Evolutionary conservation across 495 filamentous ascomycete genomes (phyloP).

Genomic region (Cairneyella variabilis): DNA sequence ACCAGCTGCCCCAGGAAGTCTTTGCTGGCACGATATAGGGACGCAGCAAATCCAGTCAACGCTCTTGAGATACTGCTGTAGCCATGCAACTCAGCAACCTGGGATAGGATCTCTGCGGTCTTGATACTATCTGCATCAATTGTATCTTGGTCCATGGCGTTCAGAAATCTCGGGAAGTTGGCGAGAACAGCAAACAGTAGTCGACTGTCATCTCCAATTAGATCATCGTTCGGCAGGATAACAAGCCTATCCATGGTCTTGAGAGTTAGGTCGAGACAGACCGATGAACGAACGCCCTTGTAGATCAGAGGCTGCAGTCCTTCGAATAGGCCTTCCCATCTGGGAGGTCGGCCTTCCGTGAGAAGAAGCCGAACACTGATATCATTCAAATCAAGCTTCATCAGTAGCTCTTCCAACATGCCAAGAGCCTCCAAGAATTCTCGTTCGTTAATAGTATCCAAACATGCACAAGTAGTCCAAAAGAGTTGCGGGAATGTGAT

Average conservation of each 20-base stretch:
- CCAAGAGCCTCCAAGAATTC: slow-evolving; percentile 89
- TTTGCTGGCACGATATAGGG: slow-evolving; percentile 62
- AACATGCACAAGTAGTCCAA: slow-evolving; percentile 94
- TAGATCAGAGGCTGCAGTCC: slow-evolving; percentile 82
- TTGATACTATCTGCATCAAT: slow-evolving; percentile 51
- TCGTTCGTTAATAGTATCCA: slow-evolving; percentile 91
- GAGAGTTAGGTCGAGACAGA: slow-evolving; percentile 73
- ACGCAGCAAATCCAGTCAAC: slow-evolving; percentile 66
- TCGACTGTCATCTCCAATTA: slow-evolving; percentile 77
- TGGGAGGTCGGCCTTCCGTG: slow-evolving; percentile 71
- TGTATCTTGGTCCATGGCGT: slow-evolving; percentile 64
- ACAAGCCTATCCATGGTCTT: slow-evolving; percentile 72
- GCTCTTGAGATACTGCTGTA: slow-evolving; percentile 51
- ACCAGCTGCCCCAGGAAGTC: slow-evolving; percentile 78
- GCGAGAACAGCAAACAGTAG: slow-evolving; percentile 81
- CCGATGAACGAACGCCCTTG: slow-evolving; percentile 86
- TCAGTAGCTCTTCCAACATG: slow-evolving; percentile 86
- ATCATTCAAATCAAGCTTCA: slow-evolving; percentile 77
- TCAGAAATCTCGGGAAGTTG: slow-evolving; percentile 84
- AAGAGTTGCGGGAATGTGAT: slow-evolving; percentile 89
- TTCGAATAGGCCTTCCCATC: slow-evolving; percentile 88
- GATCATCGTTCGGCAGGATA: slow-evolving; percentile 69
- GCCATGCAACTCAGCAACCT: slow-evolving; percentile 68
- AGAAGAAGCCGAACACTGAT: slow-evolving; percentile 63
- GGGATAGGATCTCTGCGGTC: slow-evolving; percentile 64